Conservation (phyloP, 2,329 filamentous ascomycete species). For the Alternaria sp. region DNA sequence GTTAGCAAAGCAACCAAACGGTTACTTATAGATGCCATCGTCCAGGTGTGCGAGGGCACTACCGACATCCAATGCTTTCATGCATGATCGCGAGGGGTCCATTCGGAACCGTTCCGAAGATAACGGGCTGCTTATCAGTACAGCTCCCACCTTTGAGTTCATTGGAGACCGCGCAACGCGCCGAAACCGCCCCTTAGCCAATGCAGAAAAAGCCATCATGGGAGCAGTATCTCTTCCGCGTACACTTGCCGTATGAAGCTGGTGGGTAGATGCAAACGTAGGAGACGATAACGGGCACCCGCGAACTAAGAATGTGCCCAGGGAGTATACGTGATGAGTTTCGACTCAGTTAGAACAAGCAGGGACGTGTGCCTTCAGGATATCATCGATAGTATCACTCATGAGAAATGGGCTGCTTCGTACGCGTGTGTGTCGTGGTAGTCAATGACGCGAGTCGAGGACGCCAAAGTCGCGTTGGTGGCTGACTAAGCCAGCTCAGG, state of each 20-base stretch:
- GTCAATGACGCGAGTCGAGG: background rate
- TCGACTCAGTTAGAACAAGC: background rate
- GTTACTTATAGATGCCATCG: background rate
- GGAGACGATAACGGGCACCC: too few species aligned
- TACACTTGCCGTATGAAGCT: background rate
- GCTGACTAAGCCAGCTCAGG: background rate
- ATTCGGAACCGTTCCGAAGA: slow-evolving; percentile 18
- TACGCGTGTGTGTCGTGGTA: background rate
- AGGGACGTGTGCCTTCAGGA: background rate
- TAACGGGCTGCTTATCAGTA: slow-evolving; percentile 16
- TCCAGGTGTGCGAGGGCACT: background rate
- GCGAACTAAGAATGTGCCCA: too few species aligned
- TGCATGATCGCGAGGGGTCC: slow-evolving; percentile 17
- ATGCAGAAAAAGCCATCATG: background rate
- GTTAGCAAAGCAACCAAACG: background rate
- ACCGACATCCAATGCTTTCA: background rate
- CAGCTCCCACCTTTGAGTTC: slow-evolving; percentile 6
- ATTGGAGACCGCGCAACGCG: background rate
- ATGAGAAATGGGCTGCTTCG: background rate
- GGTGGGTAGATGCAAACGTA: background rate
- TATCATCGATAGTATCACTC: background rate
- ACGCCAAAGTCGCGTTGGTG: background rate
- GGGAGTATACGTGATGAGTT: background rate
- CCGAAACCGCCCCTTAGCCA: background rate
- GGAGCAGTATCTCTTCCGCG: background rate